These are phyloP conservation scores for Ganoderma resinaceum DNA, from an alignment of 1,284 basidiomycete genomes.

Conservation along the genomic window DNA sequence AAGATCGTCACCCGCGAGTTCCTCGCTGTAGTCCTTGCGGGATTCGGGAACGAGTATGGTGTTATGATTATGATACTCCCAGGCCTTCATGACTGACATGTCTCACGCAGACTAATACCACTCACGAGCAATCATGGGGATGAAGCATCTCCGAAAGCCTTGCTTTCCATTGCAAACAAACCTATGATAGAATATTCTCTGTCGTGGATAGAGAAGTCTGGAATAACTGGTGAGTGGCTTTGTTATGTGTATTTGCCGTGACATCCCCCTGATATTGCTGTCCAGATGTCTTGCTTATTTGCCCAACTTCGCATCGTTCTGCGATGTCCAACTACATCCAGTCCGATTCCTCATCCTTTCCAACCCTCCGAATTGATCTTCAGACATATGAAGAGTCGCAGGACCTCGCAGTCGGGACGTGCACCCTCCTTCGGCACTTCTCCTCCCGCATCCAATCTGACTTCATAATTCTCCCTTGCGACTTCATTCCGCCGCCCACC, in stretches of 20 bases:
- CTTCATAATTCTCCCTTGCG: conserved; percentile 92
- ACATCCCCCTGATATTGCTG: conserved; percentile 4
- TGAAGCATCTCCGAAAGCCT: conserved; percentile 81
- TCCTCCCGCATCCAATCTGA: conserved; percentile 76
- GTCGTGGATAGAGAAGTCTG: conserved; percentile 87
- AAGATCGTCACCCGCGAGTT: conserved; percentile 73
- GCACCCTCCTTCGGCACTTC: conserved; percentile 74
- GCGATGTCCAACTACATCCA: conserved; percentile 84
- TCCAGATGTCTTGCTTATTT: conserved; percentile 85
- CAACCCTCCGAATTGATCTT: conserved; percentile 72
- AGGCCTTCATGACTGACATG: neutral
- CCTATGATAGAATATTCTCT: conserved; percentile 88
- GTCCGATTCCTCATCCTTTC: conserved; percentile 65
- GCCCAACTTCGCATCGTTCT: conserved; percentile 76
- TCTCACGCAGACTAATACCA: conserved; percentile 63
- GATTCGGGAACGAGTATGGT: conserved; percentile 86
- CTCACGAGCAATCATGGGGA: conserved; percentile 78
- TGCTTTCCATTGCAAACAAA: conserved; percentile 87
- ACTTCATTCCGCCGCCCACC: conserved; percentile 81
- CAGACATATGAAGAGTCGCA: conserved; percentile 79
- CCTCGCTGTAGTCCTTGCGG: conserved; percentile 84
- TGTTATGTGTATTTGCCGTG: conserved; percentile 22
- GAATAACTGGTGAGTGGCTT: conserved; percentile 70
- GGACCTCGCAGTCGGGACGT: conserved; percentile 70
- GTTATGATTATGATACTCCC: neutral